Conservation (phyloP, 208 protist genomes). For the Trypanosoma congolense region DNA sequence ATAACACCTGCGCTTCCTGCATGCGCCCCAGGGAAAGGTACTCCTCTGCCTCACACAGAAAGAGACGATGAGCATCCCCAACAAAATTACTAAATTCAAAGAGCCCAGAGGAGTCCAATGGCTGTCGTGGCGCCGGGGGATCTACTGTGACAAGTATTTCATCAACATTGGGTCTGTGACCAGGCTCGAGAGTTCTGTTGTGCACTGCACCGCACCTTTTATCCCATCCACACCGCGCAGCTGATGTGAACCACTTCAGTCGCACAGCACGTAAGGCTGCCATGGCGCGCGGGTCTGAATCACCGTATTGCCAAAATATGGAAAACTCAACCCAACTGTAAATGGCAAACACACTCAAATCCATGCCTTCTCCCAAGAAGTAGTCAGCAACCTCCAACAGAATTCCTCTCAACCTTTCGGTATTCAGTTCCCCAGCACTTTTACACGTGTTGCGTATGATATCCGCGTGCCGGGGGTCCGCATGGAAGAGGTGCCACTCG, state of each 20-base stretch:
- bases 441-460: constrained; percentile 20
- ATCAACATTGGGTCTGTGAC: constrained; percentile 21
- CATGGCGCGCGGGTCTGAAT: constrained; percentile 25
- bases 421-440: constrained; percentile 49
- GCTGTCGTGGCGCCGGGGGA: neutral
- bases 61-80: constrained; percentile 27
- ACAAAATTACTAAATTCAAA: constrained; percentile 20
- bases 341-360: constrained; percentile 54
- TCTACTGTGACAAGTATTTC: constrained; percentile 20
- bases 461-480: constrained; percentile 16
- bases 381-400: constrained; percentile 55
- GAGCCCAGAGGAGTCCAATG: neutral
- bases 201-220: constrained; percentile 16
- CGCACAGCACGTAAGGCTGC: constrained; percentile 28
- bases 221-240: constrained; percentile 29
- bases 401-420: constrained; percentile 40
- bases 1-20: constrained; percentile 32
- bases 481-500: constrained; percentile 42
- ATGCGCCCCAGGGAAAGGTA: constrained; percentile 33
- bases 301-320: constrained; percentile 31
- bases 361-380: constrained; percentile 30
- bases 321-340: constrained; percentile 60
- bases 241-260: constrained; percentile 22
- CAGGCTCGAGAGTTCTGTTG: constrained; percentile 8
- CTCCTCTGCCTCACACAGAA: constrained; percentile 45